Evolutionary conservation across 2,329 filamentous ascomycete species (phyloP), one percentile per base, ranked within the genome.

Genomic region (Eurotiales sp.): DNA sequence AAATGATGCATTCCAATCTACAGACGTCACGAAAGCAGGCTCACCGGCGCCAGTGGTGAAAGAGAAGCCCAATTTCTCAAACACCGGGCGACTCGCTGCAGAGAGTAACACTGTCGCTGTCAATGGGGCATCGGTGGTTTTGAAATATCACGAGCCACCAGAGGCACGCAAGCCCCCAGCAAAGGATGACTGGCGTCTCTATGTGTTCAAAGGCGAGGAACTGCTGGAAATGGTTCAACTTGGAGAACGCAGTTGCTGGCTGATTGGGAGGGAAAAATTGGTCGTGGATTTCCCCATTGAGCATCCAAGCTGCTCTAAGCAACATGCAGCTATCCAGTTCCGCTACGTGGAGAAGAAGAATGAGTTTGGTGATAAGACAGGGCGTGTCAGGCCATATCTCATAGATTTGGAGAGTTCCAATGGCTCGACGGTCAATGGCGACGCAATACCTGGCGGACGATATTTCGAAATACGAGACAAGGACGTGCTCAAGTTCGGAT

Each of bases 261-360:
- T 99, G 21, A 75, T 96, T 8, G 93, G 93, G 0, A 80, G 91
- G 42, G 91, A 96, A 61, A 69, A 80, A 48, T 75, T 85, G 4
- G 86, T 99, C 3, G 90, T 88, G 2, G 93, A 99, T 66, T 76
- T 96, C 52, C 75, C 83, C 2, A 82, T 95, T 7, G 90, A 95
- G 64, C 92, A 99, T 65, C 90, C 91, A 1, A 96, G 90, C 69
- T 84, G 90, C 63, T 95, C 90, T 67, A 95, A 95, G 70, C 93
- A 99, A 71, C 93, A 99, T 68, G 92, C 92, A 1, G 93, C 91
- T 8, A 81, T 99, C 39, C 93, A 99, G 67, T 99, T 99, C 64
- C 84, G 93, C 32, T 85, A 90, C 64, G 82, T 87, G 17, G 87
- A 90, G 63, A 90, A 86, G 70, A 82, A 82, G 55, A 90, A 95